These are phyloP conservation scores for Lyophyllum semitale DNA, from an alignment of 768 basidiomycete species.

Conservation along the genomic window DNA sequence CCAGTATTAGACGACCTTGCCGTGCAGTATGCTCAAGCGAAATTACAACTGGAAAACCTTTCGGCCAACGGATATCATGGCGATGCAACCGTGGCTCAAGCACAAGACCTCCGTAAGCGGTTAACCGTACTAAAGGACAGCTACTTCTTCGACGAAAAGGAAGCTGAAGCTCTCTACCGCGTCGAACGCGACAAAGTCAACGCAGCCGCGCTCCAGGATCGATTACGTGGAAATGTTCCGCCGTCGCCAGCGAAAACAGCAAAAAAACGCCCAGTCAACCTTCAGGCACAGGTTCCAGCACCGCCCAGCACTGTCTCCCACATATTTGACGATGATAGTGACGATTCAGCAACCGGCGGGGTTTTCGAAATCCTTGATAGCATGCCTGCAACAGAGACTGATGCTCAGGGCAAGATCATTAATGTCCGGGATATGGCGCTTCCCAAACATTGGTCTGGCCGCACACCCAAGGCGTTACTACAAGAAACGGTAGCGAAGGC, in stretches of 20 bases:
- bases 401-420: constrained; percentile 53
- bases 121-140: constrained; percentile 50
- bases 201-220: constrained; percentile 42
- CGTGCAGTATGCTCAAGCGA: constrained; percentile 61
- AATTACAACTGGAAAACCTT: constrained; percentile 54
- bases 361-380: constrained; percentile 76
- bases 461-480: constrained; percentile 76
- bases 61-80: constrained; percentile 28
- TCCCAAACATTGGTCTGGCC: constrained; percentile 83
- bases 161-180: constrained; percentile 61
- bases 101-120: constrained; percentile 43
- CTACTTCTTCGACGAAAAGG: constrained; percentile 72
- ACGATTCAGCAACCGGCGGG: constrained; percentile 52
- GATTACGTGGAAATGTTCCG: constrained; percentile 28
- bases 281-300: constrained; percentile 16
- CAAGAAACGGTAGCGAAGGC: constrained; percentile 64
- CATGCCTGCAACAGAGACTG: constrained; percentile 57
- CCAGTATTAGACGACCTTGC: constrained; percentile 58
- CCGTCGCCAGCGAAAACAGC: neutral
- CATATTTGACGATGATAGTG: constrained; percentile 55
- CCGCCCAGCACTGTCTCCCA: constrained; percentile 27
- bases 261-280: constrained; percentile 18
- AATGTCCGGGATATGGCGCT: constrained; percentile 71
- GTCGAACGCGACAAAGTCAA: constrained; percentile 55
- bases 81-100: constrained; percentile 26